Percentiles rank a stretch among this genome's conserved stretches.
Evolutionary conservation across 129 eudicot species (phyloP).

Genomic region (Kitagawia praeruptora): DNA sequence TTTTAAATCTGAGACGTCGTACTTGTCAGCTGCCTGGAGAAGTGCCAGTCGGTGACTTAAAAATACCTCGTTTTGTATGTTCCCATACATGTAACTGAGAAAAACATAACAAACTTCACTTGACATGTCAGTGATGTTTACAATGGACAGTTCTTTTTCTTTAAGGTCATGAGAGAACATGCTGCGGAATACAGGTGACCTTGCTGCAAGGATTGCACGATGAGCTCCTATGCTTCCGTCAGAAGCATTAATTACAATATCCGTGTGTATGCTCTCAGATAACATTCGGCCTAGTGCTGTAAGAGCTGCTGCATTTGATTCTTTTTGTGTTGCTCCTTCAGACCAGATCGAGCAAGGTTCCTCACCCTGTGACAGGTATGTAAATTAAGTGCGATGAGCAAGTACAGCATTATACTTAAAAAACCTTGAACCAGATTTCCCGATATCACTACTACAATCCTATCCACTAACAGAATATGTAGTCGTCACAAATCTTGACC

Average conservation of each 20-base stretch:
- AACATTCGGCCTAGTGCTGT: conserved; percentile 68
- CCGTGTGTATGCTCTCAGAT: conserved; percentile 78
- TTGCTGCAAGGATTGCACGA: conserved; percentile 82
- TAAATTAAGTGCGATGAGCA: background rate
- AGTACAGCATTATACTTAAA: background rate
- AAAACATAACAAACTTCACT: conserved; percentile 66
- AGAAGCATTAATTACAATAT: conserved; percentile 63
- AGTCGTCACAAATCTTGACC: background rate
- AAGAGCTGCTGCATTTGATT: conserved; percentile 51
- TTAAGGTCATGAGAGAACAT: conserved; percentile 85
- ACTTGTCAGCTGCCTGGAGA: conserved; percentile 87
- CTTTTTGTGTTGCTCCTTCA: conserved; percentile 36
- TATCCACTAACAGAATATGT: background rate
- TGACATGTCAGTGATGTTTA: conserved; percentile 87
- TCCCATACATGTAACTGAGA: conserved; percentile 66
- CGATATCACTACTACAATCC: background rate
- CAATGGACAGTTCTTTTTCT: conserved; percentile 70
- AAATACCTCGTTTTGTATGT: conserved; percentile 48
- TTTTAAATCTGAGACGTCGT: conserved; percentile 70
- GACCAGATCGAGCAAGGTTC: conserved; percentile 75
- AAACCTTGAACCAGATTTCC: background rate
- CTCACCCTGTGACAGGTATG: conserved; percentile 37
- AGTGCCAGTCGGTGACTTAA: conserved; percentile 63
- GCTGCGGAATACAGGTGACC: conserved; percentile 86
- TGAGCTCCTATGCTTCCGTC: conserved; percentile 79